phyloP scores from a whole-genome alignment of 257 asterid genomes.

The Capsicum pubescens region DNA sequence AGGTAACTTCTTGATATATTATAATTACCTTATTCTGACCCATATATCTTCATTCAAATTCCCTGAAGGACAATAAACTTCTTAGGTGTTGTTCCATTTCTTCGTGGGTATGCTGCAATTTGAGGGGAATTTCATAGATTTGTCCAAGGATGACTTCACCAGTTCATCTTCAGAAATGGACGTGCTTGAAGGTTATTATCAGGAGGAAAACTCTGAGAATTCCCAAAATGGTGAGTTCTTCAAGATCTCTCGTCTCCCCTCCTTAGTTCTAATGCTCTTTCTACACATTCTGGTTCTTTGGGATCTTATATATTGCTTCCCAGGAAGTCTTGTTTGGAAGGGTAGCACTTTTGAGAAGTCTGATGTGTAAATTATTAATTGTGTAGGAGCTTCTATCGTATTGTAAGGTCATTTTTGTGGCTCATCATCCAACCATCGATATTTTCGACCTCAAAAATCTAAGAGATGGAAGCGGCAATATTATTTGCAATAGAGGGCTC shows the following conservation, averaged over 20 bases:
- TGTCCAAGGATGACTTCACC: slow-evolving; percentile 57
- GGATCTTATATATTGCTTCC: background rate
- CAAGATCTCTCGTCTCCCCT: slow-evolving; percentile 27
- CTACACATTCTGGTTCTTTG: background rate
- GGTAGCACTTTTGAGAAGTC: background rate
- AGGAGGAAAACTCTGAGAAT: slow-evolving; percentile 48
- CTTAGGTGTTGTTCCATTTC: slow-evolving; percentile 62
- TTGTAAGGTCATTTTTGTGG: slow-evolving; percentile 52
- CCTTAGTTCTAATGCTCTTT: slow-evolving; percentile 6
- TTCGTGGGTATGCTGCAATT: slow-evolving; percentile 82
- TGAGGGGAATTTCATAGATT: slow-evolving; percentile 63
- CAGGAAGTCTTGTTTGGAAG: background rate
- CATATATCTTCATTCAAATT: slow-evolving; percentile 20
- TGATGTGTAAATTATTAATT: slow-evolving; percentile 28
- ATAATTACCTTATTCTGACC: slow-evolving; percentile 20
- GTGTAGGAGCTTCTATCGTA: slow-evolving; percentile 57
- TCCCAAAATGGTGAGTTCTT: slow-evolving; percentile 42
- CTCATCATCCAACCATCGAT: slow-evolving; percentile 56
- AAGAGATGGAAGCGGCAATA: slow-evolving; percentile 80
- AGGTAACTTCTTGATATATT: slow-evolving; percentile 8
- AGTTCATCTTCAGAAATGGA: slow-evolving; percentile 86
- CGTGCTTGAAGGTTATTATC: slow-evolving; percentile 63
- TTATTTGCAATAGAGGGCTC: slow-evolving; percentile 69
- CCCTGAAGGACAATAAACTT: slow-evolving; percentile 70
- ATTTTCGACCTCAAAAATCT: slow-evolving; percentile 65